phyloP scores from a whole-genome alignment of 345 rosid genomes.

The sweet orange (Citrus sinensis) region DVS_A1.0 CM039164.1:18066501-18067000 shows the following conservation, averaged over 20 bases:
- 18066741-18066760: neutral
- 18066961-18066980: slow-evolving; percentile 67
- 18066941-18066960: slow-evolving; percentile 91
- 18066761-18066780: neutral
- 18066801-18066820: slow-evolving; percentile 75
- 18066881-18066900: slow-evolving; percentile 82
- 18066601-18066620: slow-evolving; percentile 88
- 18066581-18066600: slow-evolving; percentile 80
- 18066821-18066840: slow-evolving; percentile 94
- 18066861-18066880: slow-evolving; percentile 76
- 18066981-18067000: slow-evolving; percentile 65
- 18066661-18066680: neutral
- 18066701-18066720: neutral
- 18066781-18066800: slow-evolving; percentile 82
- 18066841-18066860: slow-evolving; percentile 77
- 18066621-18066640: slow-evolving; percentile 49
- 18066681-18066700: no score
- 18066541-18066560: slow-evolving; percentile 87
- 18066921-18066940: slow-evolving; percentile 57
- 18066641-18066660: neutral
- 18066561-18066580: slow-evolving; percentile 80
- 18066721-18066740: neutral
- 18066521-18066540: slow-evolving; percentile 83
- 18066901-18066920: slow-evolving; percentile 82
- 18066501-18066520: slow-evolving; percentile 47